Evolutionary conservation across 2,329 filamentous ascomycete genomes (phyloP).

Genomic region (Celoporthe dispersa): DNA sequence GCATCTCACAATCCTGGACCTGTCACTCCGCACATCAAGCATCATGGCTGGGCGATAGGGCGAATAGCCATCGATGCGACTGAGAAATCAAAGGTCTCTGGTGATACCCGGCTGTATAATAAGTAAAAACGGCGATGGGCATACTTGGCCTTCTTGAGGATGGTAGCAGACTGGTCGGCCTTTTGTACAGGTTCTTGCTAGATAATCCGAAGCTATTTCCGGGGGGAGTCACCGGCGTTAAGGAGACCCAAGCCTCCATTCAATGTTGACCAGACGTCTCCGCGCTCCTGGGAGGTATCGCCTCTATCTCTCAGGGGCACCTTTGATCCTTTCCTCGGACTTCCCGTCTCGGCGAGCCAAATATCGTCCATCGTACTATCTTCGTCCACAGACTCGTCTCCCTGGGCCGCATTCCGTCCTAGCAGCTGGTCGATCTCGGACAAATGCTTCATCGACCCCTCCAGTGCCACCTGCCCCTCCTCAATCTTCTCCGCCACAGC

Average conservation of each 20-base stretch:
- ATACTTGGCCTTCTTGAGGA: conserved; percentile 34
- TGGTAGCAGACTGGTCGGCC: conserved; percentile 20
- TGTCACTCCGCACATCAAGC: conserved; percentile 79
- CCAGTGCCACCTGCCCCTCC: conserved; percentile 59
- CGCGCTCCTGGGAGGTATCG: conserved; percentile 34
- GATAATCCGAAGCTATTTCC: conserved; percentile 28
- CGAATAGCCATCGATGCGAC: neutral
- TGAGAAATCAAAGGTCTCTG: neutral
- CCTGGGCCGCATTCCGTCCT: conserved; percentile 40
- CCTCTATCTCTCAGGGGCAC: conserved; percentile 33
- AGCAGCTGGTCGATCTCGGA: conserved; percentile 55
- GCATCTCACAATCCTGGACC: conserved; percentile 86
- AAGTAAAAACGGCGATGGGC: neutral
- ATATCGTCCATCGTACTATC: conserved; percentile 35
- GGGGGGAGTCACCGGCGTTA: conserved; percentile 40
- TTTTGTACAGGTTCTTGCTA: conserved; percentile 11
- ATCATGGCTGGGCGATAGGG: conserved; percentile 60
- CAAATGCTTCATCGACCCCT: conserved; percentile 54
- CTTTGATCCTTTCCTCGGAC: conserved; percentile 33
- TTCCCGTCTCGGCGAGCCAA: conserved; percentile 44
- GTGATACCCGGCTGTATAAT: conserved; percentile 10
- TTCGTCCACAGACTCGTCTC: conserved; percentile 29
- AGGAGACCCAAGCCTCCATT: conserved; percentile 60
- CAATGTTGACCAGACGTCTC: conserved; percentile 55
- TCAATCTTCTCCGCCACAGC: conserved; percentile 64